Evolutionary conservation across 129 eudicot species (phyloP), one percentile per base, ranked within the genome.

Genomic region (Arctium lappa): DNA sequence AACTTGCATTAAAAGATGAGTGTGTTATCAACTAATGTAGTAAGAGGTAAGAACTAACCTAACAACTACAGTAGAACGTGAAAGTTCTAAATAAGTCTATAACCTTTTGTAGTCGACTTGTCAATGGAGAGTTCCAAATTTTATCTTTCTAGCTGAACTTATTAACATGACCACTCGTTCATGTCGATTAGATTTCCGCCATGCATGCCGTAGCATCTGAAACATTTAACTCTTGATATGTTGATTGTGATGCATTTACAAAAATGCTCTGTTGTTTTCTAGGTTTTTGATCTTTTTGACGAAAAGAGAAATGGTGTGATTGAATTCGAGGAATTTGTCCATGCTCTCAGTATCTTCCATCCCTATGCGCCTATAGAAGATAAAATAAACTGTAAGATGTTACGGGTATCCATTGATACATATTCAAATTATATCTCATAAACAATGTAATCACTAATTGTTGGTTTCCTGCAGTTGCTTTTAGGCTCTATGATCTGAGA

Each of bases 201-300:
- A 18, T 65, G 71, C 32, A 22, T 66, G 34, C 27, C 71, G 8
- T 66, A 27, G 4, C 34, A 66, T 22, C 33, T 66, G 71, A 29
- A 18, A 66, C 33, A 66, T 66, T 66, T 27, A 66, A 27, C 12
- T 66, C 71, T 66, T 66, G 71, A 66, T 66, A 27, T 66, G 71
- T 29, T 66, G 33, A 66, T 66, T 66, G 71, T 27, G 13, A 66
- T 53, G 65, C 0, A 68, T 69, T 75, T 77, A 62, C 31, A 33
- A 79, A 77, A 40, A 27, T 83, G 71, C 65, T 53, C 32, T n/a
- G 68, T 69, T 72, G 60, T 40, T 16, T 73, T 30, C 34, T 86
- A 94, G 98, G 97, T 94, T 83, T 94, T 94, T 86, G 92, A 94
- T 86, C 92, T 94, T 65, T 94, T 92, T 84, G 98, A 95, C 73